Conservation (phyloP, 768 basidiomycete genomes). For the Dacryopinax spathularia region DNA sequence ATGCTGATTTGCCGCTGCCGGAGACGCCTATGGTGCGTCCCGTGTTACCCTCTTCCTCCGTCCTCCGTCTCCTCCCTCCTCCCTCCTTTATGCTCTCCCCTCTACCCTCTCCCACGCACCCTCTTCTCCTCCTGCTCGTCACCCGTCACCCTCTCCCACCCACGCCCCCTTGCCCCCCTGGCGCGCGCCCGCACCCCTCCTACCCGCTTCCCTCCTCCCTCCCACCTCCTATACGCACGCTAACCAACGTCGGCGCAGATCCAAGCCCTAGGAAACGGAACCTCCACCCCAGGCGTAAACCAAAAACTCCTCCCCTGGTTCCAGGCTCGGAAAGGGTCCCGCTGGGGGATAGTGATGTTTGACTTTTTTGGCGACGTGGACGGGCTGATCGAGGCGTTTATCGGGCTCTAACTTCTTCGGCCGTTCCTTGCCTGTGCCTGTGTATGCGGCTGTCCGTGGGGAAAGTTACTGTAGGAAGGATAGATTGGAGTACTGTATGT, state of each 20-base stretch:
- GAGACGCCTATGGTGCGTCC: neutral
- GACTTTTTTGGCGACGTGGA: neutral
- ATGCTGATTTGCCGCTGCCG: neutral
- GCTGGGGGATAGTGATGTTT: neutral
- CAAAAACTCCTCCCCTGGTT: slow-evolving; percentile 5
- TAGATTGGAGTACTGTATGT: no score
- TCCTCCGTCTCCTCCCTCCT: no score
- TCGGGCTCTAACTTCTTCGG: neutral
- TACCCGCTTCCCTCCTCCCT: neutral
- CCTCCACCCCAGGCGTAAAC: slow-evolving; percentile 4
- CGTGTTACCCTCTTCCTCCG: no score
- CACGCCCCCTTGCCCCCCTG: no score
- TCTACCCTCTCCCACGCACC: neutral
- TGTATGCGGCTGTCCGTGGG: neutral
- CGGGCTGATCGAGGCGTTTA: neutral
- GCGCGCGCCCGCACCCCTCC: no score
- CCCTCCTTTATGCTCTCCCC: no score
- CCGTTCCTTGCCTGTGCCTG: no score
- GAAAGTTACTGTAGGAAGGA: no score
- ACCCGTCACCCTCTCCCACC: no score
- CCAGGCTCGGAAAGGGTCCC: neutral
- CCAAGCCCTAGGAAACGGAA: slow-evolving; percentile 5
- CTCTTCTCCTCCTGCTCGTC: no score
- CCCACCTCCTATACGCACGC: neutral
- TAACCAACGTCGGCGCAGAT: neutral